Conservation (phyloP, 306 rosid species). For the Cicer cuneatum region DNA sequence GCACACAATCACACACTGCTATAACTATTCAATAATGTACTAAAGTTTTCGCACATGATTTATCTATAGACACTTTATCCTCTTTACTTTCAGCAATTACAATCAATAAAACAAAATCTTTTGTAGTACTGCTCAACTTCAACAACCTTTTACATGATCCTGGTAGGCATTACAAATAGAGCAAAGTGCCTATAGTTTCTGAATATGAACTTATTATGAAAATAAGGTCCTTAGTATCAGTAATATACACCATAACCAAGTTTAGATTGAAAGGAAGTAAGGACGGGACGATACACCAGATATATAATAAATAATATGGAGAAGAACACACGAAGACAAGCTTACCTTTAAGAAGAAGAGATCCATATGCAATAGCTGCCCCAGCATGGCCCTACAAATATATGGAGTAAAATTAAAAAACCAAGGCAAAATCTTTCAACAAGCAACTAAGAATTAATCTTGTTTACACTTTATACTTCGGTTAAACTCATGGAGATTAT, state of each 20-base stretch:
- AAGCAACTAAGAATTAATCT: conserved; percentile 17
- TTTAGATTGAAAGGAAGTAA: neutral
- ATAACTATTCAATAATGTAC: neutral
- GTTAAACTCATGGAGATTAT: conserved; percentile 5
- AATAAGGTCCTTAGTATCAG: conserved; percentile 1
- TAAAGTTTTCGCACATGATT: neutral
- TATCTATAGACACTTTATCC: neutral
- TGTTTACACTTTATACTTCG: neutral
- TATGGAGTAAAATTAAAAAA: conserved; percentile 23
- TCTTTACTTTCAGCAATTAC: conserved; percentile 30
- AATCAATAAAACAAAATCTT: neutral
- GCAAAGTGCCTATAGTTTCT: neutral
- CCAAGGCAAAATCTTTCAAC: conserved; percentile 17
- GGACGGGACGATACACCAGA: neutral
- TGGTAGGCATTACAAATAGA: neutral
- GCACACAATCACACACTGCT: neutral
- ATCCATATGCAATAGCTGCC: conserved; percentile 91
- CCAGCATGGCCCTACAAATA: conserved; percentile 82
- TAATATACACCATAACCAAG: conserved; percentile 17
- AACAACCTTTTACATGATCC: conserved; percentile 4
- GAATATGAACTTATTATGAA: neutral
- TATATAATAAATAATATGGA: conserved; percentile 9
- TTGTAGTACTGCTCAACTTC: neutral
- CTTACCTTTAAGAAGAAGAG: conserved; percentile 92
- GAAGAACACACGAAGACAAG: conserved; percentile 27